Base-by-base conservation (phyloP, 148 eudicot genomes). In the Rhododendron molle region DNA sequence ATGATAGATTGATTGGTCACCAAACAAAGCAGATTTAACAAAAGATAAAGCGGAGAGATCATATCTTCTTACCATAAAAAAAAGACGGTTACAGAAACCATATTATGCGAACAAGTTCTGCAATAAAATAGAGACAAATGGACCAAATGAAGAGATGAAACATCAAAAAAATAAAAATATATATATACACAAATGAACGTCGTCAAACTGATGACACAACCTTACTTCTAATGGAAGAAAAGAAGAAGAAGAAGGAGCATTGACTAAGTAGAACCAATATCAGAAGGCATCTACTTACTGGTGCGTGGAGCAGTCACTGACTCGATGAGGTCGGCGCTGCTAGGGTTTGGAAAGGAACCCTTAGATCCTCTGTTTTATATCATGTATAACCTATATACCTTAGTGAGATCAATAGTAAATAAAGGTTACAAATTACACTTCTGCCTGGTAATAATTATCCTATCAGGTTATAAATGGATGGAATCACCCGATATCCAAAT, bases 331-430 rank as follows among this genome's bases (percentile, higher is more conserved):
- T 73, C 83, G 40, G 36, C 83, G 62, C 72, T 56, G 72, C 80
- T 79, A 87, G 80, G 86, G 60, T 79, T 21, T 52, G 32, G 79
- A 83, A 81, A 67, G 44, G 52, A 60, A 69, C 76, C 52, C 78
- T 78, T 49, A 38, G 54, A 83, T 36, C 56, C 71, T 23, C 54
- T 15, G 21, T 32, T 76, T 49, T 60, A 72, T 78, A 73, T 76
- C 78, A 58, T 32, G 16, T 13, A 60, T 4, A 21, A 26, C 76
- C 36, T 76, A 73, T 86, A 76, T 86, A 86, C 72, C 60, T 28
- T 43, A 47, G 5, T 81, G n/a, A 47, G 69, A 30, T 10, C 38
- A 43, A 14, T 71, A 76, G 40, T 49, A 23, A 52, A 52, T 26
- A n/a, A 49, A 32, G 58, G 60, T 2, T 30, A 30, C 40, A 43